Conservation (phyloP, 768 basidiomycete genomes). For the Hirschioporus abietinus region DNA sequence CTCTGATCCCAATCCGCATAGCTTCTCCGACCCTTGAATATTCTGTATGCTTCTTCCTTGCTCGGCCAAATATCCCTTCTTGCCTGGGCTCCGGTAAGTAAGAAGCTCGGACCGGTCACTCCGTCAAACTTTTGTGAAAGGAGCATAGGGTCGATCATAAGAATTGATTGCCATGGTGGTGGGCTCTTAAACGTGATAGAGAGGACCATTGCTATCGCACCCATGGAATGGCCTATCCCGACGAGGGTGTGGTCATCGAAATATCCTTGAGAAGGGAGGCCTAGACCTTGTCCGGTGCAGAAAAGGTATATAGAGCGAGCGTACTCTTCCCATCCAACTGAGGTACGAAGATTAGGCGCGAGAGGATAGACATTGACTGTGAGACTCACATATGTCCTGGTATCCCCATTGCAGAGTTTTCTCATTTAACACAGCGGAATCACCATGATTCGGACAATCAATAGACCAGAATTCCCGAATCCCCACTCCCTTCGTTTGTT, state of each 20-base stretch:
- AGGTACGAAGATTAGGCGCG: background rate
- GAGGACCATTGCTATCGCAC: constrained; percentile 39
- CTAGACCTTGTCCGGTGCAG: constrained; percentile 41
- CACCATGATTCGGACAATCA: constrained; percentile 53
- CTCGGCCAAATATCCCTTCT: constrained; percentile 49
- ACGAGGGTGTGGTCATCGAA: constrained; percentile 42
- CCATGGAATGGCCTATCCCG: constrained; percentile 54
- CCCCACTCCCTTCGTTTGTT: constrained; percentile 7
- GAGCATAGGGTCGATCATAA: constrained; percentile 45
- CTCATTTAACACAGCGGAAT: constrained; percentile 45
- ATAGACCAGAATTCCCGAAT: constrained; percentile 57
- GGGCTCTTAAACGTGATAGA: constrained; percentile 36
- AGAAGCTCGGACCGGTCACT: constrained; percentile 6
- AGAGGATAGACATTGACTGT: background rate
- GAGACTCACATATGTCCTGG: constrained; percentile 25
- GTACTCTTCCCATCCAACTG: constrained; percentile 54
- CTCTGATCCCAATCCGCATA: constrained; percentile 49
- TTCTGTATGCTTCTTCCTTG: constrained; percentile 39
- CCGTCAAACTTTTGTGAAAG: constrained; percentile 13
- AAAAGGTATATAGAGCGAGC: constrained; percentile 42
- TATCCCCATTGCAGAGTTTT: constrained; percentile 26
- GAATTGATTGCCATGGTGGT: constrained; percentile 32
- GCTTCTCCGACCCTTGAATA: constrained; percentile 31
- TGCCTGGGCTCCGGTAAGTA: constrained; percentile 28
- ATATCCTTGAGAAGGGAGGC: constrained; percentile 37